Conservation (phyloP, 2,329 filamentous ascomycete genomes). For the Ascochyta rabiei region DNA sequence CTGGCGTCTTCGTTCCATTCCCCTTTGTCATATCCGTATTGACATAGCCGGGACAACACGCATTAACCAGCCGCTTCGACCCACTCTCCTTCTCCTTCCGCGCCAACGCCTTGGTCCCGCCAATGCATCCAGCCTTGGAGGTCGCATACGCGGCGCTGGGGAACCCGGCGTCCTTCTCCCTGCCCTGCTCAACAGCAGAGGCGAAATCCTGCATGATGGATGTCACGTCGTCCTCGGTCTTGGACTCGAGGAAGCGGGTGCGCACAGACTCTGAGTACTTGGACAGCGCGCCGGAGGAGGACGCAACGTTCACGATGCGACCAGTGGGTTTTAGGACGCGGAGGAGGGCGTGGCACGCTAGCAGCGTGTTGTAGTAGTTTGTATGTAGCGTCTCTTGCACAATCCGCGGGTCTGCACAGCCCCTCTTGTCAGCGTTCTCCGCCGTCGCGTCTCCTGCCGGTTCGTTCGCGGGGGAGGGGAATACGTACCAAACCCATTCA, state of each 20-base stretch:
- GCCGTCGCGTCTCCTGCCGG: too few species aligned
- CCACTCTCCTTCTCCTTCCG: conserved; percentile 38
- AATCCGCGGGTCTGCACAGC: conserved; percentile 49
- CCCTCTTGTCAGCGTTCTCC: too few species aligned
- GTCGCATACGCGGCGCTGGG: conserved; percentile 58
- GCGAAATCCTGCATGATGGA: conserved; percentile 58
- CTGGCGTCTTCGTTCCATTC: conserved; percentile 47
- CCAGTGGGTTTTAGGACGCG: conserved; percentile 54
- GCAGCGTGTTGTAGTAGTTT: conserved; percentile 61
- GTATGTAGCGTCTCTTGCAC: conserved; percentile 57
- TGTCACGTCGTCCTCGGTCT: conserved; percentile 53
- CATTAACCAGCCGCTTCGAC: conserved; percentile 44
- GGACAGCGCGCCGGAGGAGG: conserved; percentile 52
- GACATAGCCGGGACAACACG: conserved; percentile 54
- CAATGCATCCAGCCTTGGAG: conserved; percentile 54
- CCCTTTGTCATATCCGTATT: conserved; percentile 56
- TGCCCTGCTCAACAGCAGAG: conserved; percentile 53
- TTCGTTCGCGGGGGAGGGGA: not conserved
- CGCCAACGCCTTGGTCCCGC: conserved; percentile 50
- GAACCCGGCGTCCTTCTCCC: conserved; percentile 56
- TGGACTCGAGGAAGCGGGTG: conserved; percentile 51
- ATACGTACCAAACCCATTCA: conserved; percentile 53
- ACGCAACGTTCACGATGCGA: conserved; percentile 57
- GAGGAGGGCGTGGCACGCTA: conserved; percentile 53
- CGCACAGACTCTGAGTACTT: conserved; percentile 55